A percentile compares a stretch with the other conserved stretches of the same genome.
Conservation (phyloP, 2,329 filamentous ascomycete species). For the Alternaria sp. region DNA sequence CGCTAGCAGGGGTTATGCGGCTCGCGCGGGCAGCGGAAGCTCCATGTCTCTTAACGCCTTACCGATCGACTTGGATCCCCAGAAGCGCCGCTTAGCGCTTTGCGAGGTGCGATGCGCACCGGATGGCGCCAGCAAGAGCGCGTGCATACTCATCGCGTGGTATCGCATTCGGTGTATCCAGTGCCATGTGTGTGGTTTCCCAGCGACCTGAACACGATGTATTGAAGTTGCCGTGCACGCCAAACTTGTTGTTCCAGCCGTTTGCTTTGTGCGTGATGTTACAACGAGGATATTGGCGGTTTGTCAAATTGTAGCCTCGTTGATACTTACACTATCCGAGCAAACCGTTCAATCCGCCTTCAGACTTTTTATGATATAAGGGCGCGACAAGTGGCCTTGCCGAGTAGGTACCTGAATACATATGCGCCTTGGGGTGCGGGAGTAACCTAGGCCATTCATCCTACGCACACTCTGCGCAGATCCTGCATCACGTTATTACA, state of each 20-base stretch:
- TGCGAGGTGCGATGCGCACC: conserved; percentile 9
- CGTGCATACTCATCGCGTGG: conserved; percentile 10
- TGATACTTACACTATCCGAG: background rate
- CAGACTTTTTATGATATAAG: background rate
- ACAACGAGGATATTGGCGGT: background rate
- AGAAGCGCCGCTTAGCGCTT: conserved; percentile 24
- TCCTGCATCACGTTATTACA: background rate
- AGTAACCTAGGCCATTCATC: background rate
- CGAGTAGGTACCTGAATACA: background rate
- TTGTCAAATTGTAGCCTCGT: background rate
- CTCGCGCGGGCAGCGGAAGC: conserved; percentile 18
- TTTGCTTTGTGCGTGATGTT: background rate
- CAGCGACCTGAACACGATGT: conserved; percentile 15
- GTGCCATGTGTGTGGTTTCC: conserved; percentile 25
- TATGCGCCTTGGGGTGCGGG: background rate
- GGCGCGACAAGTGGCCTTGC: background rate
- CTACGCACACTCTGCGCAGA: background rate
- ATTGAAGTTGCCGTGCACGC: background rate
- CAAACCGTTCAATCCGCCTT: background rate
- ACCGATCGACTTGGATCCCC: conserved; percentile 15
- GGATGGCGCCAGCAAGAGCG: conserved; percentile 7
- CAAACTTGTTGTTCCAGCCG: background rate
- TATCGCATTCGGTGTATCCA: conserved; percentile 14
- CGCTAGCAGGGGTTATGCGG: conserved; percentile 21
- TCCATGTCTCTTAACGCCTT: conserved; percentile 13